Percentiles rank a stretch among this genome's conserved stretches.
These are phyloP conservation scores for Dichotomocladium elegans DNA, from an alignment of 371 early-diverging fungal genomes.

Conservation along the genomic window DNA sequence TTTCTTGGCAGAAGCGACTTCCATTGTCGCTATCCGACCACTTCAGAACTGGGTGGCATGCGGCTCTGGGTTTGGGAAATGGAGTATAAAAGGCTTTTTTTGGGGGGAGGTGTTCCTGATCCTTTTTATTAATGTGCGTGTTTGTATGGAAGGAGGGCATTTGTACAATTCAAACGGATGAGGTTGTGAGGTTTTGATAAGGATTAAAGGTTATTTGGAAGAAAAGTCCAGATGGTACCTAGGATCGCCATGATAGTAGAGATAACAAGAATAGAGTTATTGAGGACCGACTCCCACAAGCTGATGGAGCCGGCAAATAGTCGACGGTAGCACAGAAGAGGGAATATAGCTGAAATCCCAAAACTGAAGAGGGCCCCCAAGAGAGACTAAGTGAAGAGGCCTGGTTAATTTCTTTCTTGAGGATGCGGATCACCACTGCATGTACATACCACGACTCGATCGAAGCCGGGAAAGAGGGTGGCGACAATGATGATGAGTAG, in stretches of 20 bases:
- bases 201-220: slow-evolving; percentile 8
- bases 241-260: slow-evolving; percentile 21
- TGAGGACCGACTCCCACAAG: slow-evolving; percentile 7
- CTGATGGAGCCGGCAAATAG: slow-evolving; percentile 24
- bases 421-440: not conserved
- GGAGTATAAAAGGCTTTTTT: slow-evolving; percentile 1
- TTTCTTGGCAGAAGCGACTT: too few relatives aligned
- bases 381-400: slow-evolving; percentile 17
- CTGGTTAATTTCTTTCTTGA: too few relatives aligned
- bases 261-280: slow-evolving; percentile 17
- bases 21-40: too few relatives aligned
- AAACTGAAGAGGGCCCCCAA: slow-evolving; percentile 34
- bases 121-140: not conserved
- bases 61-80: too few relatives aligned
- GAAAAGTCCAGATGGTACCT: slow-evolving; percentile 34
- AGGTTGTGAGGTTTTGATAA: not conserved
- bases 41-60: too few relatives aligned
- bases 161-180: too few relatives aligned
- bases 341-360: slow-evolving; percentile 43
- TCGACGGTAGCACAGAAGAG: slow-evolving; percentile 33
- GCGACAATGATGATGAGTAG: slow-evolving; percentile 28
- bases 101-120: too few relatives aligned
- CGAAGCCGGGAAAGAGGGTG: slow-evolving; percentile 61
- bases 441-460: slow-evolving; percentile 52
- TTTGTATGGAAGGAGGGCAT: not conserved